Percentiles rank a stretch among this genome's conserved stretches.
Conservation (phyloP, 1,284 basidiomycete genomes). For the Exsudoporus floridanus region DNA sequence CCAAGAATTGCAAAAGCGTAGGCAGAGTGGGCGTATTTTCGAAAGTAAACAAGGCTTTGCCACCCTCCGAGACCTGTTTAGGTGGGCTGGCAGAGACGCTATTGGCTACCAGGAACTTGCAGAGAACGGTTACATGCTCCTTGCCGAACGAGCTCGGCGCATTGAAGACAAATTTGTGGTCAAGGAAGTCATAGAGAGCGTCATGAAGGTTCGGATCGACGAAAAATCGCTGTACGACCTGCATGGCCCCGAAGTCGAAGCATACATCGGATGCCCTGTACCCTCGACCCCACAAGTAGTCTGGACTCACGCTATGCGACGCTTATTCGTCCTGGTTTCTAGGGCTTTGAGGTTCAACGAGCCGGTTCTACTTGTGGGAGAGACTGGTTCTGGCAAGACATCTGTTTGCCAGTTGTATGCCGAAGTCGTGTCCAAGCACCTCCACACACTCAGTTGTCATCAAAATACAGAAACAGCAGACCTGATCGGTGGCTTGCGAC, state of each 20-base stretch:
- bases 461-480: slow-evolving; percentile 99
- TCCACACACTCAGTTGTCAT: slow-evolving; percentile 91
- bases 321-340: slow-evolving; percentile 83
- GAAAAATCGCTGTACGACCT: slow-evolving; percentile 69
- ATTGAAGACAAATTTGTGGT: slow-evolving; percentile 87
- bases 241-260: slow-evolving; percentile 46
- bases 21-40: slow-evolving; percentile 90
- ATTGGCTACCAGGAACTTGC: slow-evolving; percentile 91
- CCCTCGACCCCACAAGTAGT: slow-evolving; percentile 61
- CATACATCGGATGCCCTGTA: slow-evolving; percentile 57
- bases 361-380: slow-evolving; percentile 95
- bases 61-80: slow-evolving; percentile 94
- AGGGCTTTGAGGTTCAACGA: slow-evolving; percentile 89
- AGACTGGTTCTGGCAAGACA: slow-evolving; percentile 98
- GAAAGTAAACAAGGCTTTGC: slow-evolving; percentile 98
- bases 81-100: slow-evolving; percentile 92
- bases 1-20: slow-evolving; percentile 87
- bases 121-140: slow-evolving; percentile 96
- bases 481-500: slow-evolving; percentile 91
- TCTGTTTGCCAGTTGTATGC: slow-evolving; percentile 94
- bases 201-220: slow-evolving; percentile 89
- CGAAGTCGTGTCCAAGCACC: slow-evolving; percentile 56
- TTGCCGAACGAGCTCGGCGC: slow-evolving; percentile 88
- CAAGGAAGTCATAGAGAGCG: slow-evolving; percentile 87
- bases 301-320: slow-evolving; percentile 93